These are phyloP conservation scores for Didymella pomorum DNA, from an alignment of 2,329 filamentous ascomycete genomes.

Conservation along the genomic window DNA sequence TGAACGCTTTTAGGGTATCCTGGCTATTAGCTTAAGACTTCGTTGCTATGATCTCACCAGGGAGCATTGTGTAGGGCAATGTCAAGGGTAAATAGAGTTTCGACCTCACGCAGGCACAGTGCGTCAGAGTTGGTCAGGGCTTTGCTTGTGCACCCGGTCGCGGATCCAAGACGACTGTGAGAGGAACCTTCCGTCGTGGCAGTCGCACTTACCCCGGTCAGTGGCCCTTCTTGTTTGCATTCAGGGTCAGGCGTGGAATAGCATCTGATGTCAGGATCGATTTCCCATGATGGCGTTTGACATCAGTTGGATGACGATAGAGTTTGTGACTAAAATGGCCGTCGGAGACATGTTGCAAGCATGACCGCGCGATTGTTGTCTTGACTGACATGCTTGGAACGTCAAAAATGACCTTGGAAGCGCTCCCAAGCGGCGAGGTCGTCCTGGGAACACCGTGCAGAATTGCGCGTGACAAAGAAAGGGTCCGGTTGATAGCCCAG, in stretches of 20 bases:
- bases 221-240: background rate
- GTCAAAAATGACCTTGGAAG: constrained; percentile 4
- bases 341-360: background rate
- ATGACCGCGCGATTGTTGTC: background rate
- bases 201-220: background rate
- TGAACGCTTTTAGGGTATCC: background rate
- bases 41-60: background rate
- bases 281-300: constrained; percentile 10
- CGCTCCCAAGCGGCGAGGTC: constrained; percentile 7
- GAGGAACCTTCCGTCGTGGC: constrained; percentile 2
- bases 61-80: background rate
- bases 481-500: constrained; percentile 1
- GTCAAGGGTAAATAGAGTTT: constrained; percentile 8
- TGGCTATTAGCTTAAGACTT: background rate
- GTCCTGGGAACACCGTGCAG: constrained; percentile 2
- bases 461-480: constrained; percentile 16
- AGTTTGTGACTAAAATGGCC: constrained; percentile 6
- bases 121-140: constrained; percentile 8
- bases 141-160: constrained; percentile 10
- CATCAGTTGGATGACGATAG: constrained; percentile 10
- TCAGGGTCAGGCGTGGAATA: constrained; percentile 4
- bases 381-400: constrained; percentile 1
- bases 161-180: constrained; percentile 1
- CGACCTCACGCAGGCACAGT: constrained; percentile 7
- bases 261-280: constrained; percentile 9